Evolutionary conservation across 2,329 filamentous ascomycete genomes (phyloP).

Genomic region (Fusarium beomiforme): DNA sequence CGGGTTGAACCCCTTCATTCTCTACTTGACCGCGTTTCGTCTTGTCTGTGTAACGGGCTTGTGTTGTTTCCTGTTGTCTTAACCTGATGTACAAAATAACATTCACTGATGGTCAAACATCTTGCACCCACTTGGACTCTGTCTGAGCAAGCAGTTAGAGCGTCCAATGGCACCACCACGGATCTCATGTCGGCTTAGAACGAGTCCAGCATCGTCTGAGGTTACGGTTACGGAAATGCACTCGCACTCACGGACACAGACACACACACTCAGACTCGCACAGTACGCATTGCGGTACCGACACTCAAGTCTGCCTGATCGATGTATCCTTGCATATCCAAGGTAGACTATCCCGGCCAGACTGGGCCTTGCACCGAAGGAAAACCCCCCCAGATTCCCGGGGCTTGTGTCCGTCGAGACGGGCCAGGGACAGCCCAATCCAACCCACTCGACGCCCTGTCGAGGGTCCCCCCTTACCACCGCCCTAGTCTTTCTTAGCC

Average conservation of each 20-base stretch:
- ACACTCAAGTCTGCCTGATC: conserved; percentile 38
- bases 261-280: conserved; percentile 21
- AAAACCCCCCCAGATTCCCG: conserved; percentile 44
- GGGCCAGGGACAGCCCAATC: conserved; percentile 33
- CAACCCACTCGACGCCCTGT: conserved; percentile 39
- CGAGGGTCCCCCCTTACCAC: conserved; percentile 43
- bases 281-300: conserved; percentile 30
- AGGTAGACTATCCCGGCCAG: conserved; percentile 22
- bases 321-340: conserved; percentile 37
- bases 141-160: conserved; percentile 19
- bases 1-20: background rate
- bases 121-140: conserved; percentile 21
- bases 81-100: conserved; percentile 21
- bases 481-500: conserved; percentile 41
- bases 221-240: conserved; percentile 29
- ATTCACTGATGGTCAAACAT: conserved; percentile 27
- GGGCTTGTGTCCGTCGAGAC: conserved; percentile 43
- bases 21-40: background rate
- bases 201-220: conserved; percentile 40
- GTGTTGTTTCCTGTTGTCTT: conserved; percentile 11
- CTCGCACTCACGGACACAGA: background rate
- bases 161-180: conserved; percentile 42
- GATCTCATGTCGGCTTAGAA: conserved; percentile 40
- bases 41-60: conserved; percentile 8
- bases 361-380: conserved; percentile 32